phyloP scores from a whole-genome alignment of 2,329 filamentous ascomycete species.

The Trichoderma semiorbis region DNA sequence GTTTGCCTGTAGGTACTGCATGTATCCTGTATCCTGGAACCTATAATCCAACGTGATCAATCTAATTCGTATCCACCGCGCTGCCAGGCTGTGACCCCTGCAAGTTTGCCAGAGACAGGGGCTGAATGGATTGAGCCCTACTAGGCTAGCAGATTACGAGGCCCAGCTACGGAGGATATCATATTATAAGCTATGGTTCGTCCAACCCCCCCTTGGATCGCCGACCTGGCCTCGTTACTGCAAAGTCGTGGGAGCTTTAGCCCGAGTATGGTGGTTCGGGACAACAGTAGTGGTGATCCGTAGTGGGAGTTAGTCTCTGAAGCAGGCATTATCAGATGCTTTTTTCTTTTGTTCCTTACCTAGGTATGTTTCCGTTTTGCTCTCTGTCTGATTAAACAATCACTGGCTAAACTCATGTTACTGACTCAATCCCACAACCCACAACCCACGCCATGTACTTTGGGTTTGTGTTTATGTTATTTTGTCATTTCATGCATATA shows the following conservation, averaged over 20 bases:
- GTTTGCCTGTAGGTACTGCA: too few species aligned
- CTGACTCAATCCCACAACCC: neutral
- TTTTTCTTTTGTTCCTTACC: neutral
- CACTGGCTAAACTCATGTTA: neutral
- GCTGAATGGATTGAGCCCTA: neutral
- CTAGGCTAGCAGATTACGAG: neutral
- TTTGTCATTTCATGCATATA: neutral
- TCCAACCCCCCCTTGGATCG: neutral
- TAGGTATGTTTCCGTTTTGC: neutral
- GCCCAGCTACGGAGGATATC: neutral
- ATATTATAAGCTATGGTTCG: neutral
- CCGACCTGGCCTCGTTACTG: neutral
- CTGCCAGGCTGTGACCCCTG: neutral
- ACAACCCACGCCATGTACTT: neutral
- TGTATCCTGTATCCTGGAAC: neutral
- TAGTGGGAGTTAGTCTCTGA: neutral
- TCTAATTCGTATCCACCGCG: neutral
- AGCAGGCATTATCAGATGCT: neutral
- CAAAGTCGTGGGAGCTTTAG: neutral
- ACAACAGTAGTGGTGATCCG: neutral
- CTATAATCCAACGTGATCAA: constrained; percentile 7
- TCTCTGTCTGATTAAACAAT: neutral
- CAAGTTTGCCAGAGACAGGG: neutral
- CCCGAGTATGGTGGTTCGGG: neutral
- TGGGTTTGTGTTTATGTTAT: neutral